Conservation (phyloP, 2,329 filamentous ascomycete genomes). For the Zarea fungicola region DNA sequence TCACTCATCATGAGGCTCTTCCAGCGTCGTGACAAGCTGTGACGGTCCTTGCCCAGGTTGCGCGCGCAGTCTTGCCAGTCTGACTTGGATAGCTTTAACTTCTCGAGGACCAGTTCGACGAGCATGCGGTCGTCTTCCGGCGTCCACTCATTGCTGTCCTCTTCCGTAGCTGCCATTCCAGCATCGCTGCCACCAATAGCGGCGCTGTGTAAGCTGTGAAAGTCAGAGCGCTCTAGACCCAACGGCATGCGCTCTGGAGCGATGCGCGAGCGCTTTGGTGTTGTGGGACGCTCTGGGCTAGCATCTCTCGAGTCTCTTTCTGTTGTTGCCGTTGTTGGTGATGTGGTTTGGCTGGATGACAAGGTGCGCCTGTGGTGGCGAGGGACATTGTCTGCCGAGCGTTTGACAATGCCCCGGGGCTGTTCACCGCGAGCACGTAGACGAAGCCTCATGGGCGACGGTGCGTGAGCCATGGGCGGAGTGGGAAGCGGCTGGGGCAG, state of each 20-base stretch:
- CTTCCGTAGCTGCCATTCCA: conserved; percentile 22
- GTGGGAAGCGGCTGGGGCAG: conserved; percentile 43
- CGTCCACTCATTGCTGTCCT: conserved; percentile 49
- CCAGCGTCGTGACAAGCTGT: conserved; percentile 55
- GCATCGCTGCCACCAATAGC: conserved; percentile 2
- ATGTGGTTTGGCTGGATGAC: conserved; percentile 14
- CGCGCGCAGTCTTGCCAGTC: conserved; percentile 65
- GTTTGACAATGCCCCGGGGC: conserved; percentile 48
- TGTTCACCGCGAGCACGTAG: conserved; percentile 43
- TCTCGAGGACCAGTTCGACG: conserved; percentile 63
- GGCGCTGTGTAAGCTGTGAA: conserved; percentile 41
- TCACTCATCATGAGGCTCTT: conserved; percentile 55
- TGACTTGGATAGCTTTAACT: conserved; percentile 57
- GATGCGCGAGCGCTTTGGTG: conserved; percentile 56
- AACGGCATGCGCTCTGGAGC: conserved; percentile 56
- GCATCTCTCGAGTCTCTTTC: too few relatives aligned
- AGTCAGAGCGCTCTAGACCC: conserved; percentile 54
- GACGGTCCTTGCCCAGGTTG: conserved; percentile 55
- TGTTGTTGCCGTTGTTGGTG: conserved; percentile 19
- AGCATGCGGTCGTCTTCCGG: conserved; percentile 59
- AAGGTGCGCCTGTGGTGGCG: conserved; percentile 4
- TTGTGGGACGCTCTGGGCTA: conserved; percentile 34
- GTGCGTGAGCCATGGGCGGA: conserved; percentile 49
- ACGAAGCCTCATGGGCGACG: conserved; percentile 49
- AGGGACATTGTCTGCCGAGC: conserved; percentile 45